A percentile compares a stretch with the other conserved stretches of the same genome.
Evolutionary conservation across 129 eudicot species (phyloP).

Genomic region (Ambrosia artemisiifolia): DNA sequence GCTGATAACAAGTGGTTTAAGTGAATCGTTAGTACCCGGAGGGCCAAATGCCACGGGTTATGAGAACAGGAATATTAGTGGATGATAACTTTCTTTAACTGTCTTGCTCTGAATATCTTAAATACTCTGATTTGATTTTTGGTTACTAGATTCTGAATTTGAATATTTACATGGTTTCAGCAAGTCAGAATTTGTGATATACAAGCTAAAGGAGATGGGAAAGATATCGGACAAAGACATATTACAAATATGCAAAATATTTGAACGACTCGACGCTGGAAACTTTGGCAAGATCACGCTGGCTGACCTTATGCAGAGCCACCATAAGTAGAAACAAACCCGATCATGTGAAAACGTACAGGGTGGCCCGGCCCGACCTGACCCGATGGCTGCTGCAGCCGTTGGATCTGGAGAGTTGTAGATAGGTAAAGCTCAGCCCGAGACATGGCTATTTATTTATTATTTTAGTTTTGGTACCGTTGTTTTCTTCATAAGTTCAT

Average conservation of each 20-base stretch:
- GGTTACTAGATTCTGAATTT: background rate
- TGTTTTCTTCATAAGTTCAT: background rate
- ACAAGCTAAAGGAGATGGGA: slow-evolving; percentile 90
- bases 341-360: background rate
- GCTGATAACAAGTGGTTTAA: no score
- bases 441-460: background rate
- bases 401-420: slow-evolving; percentile 5
- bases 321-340: slow-evolving; percentile 13
- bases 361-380: background rate
- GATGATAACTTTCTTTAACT: background rate
- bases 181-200: slow-evolving; percentile 77
- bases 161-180: slow-evolving; percentile 34
- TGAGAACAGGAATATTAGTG: background rate
- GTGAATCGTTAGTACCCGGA: background rate
- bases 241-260: slow-evolving; percentile 60
- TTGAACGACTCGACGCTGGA: slow-evolving; percentile 67
- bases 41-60: background rate
- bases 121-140: no score
- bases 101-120: background rate
- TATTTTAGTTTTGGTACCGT: background rate
- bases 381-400: background rate
- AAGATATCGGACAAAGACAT: slow-evolving; percentile 78
- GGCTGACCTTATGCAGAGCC: slow-evolving; percentile 61
- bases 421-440: background rate
- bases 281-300: slow-evolving; percentile 74